Evolutionary conservation across 2,329 filamentous ascomycete species (phyloP).

Genomic region (Botrytis tulipae): DNA sequence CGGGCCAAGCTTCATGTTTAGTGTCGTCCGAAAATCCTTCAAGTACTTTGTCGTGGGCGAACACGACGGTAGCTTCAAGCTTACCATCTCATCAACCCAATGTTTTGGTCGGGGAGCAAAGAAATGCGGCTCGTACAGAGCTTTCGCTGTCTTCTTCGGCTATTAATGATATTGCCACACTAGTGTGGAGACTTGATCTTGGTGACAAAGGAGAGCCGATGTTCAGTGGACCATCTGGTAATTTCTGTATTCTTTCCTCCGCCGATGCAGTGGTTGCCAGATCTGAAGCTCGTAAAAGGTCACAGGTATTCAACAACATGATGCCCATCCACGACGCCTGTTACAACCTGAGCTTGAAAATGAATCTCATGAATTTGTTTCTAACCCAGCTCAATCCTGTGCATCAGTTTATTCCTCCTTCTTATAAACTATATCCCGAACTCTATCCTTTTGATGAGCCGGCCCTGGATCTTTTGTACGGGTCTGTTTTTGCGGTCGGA

Average conservation of each 20-base stretch:
- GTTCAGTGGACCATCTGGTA: not conserved
- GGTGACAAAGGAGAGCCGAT: not conserved
- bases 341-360: not conserved
- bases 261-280: not conserved
- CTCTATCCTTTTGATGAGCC: not conserved
- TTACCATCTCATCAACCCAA: not conserved
- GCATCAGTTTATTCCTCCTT: not conserved
- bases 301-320: not conserved
- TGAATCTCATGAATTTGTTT: not conserved
- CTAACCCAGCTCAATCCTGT: not conserved
- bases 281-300: not conserved
- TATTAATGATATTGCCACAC: not conserved
- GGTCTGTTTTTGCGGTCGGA: not conserved
- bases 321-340: not conserved
- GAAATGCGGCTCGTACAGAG: not conserved
- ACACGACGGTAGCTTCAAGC: not conserved
- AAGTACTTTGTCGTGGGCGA: not conserved
- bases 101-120: not conserved
- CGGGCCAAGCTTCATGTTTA: not conserved
- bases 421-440: not conserved
- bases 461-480: not conserved
- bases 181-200: not conserved
- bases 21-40: not conserved
- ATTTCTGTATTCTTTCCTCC: not conserved
- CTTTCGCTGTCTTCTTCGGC: not conserved